Evolutionary conservation across 345 rosid genomes (phyloP).

Genomic region (Psidium guajava): DNA sequence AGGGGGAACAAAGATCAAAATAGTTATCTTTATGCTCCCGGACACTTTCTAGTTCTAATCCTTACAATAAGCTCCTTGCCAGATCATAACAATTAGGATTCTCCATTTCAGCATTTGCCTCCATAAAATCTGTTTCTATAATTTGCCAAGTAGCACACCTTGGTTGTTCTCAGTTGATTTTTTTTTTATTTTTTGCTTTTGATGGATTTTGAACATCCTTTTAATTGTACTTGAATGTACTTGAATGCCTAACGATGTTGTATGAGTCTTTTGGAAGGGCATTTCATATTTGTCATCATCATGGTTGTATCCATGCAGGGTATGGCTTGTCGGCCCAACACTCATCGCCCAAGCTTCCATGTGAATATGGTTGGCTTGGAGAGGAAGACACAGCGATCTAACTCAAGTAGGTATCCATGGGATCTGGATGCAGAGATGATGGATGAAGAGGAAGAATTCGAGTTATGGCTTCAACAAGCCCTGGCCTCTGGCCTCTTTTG

Average conservation of each 20-base stretch:
- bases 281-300: not conserved
- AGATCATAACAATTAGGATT: not conserved
- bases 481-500: conserved; percentile 86
- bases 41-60: not conserved
- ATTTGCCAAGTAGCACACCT: not conserved
- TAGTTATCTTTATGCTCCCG: not conserved
- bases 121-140: not conserved
- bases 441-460: conserved; percentile 86
- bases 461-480: conserved; percentile 85
- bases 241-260: not conserved
- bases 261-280: not conserved
- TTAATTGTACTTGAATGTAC: not conserved
- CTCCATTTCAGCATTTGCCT: not conserved
- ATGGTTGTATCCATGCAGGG: conserved; percentile 38
- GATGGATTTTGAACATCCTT: not conserved
- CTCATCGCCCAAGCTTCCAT: conserved; percentile 92
- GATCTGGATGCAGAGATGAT: conserved; percentile 87
- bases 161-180: not conserved
- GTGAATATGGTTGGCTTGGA: conserved; percentile 93
- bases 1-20: not conserved
- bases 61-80: not conserved
- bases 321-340: conserved; percentile 95
- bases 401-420: conserved; percentile 85
- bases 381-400: conserved; percentile 71
- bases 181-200: not conserved